A percentile compares a stretch with the other conserved stretches of the same genome.
phyloP scores from a whole-genome alignment of 768 basidiomycete species.

The Leccinum olivaceopallidum region DNA sequence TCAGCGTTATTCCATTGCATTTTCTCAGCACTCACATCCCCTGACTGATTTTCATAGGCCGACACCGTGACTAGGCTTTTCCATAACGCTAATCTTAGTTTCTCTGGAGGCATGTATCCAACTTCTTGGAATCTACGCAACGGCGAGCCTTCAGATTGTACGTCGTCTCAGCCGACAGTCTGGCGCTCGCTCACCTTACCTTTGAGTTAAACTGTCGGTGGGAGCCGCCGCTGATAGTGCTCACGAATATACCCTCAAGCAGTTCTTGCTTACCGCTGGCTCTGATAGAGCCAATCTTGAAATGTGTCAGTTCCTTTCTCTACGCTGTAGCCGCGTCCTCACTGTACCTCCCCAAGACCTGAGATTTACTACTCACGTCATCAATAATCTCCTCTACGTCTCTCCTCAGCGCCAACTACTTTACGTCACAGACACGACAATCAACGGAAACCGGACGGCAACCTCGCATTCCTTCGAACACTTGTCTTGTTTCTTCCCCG shows the following conservation, averaged over 20 bases:
- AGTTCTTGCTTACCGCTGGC: conserved; percentile 65
- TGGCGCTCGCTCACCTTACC: neutral
- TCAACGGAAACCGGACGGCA: conserved; percentile 27
- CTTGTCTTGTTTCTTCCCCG: conserved; percentile 76
- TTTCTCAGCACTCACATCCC: neutral
- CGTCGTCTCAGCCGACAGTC: conserved; percentile 19
- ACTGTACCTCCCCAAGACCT: conserved; percentile 45
- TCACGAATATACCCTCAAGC: conserved; percentile 78
- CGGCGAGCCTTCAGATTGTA: conserved; percentile 50
- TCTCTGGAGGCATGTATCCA: conserved; percentile 65
- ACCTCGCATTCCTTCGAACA: conserved; percentile 65
- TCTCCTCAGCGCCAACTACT: conserved; percentile 64
- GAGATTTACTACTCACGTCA: conserved; percentile 58
- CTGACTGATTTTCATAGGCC: conserved; percentile 36
- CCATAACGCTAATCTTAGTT: conserved; percentile 43
- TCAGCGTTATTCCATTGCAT: conserved; percentile 28
- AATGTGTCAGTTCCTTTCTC: conserved; percentile 53
- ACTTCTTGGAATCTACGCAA: conserved; percentile 52
- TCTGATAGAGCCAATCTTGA: conserved; percentile 60
- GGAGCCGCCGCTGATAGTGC: conserved; percentile 71
- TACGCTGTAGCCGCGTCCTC: conserved; percentile 1
- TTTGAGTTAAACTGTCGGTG: conserved; percentile 49
- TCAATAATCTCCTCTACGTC: conserved; percentile 65
- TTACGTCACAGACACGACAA: conserved; percentile 60
- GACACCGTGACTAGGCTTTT: conserved; percentile 49